A percentile compares a stretch with the other conserved stretches of the same genome.
phyloP scores from a whole-genome alignment of 768 basidiomycete genomes.

The Kockovaella imperatae region DNA sequence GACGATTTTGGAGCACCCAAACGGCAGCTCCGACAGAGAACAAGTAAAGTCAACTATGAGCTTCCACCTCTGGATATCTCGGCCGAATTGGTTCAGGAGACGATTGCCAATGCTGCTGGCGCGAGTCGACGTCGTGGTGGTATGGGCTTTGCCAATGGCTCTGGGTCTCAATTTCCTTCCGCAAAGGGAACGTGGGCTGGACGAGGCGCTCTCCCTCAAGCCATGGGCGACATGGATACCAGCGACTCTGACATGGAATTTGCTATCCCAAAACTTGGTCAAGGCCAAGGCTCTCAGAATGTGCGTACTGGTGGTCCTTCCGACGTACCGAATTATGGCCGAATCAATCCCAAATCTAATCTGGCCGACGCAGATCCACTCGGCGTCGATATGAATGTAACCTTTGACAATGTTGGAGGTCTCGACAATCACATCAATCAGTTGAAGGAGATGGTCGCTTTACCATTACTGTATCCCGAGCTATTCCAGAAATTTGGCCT shows the following conservation, averaged over 20 bases:
- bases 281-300: slow-evolving; percentile 46
- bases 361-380: slow-evolving; percentile 87
- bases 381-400: slow-evolving; percentile 84
- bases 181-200: slow-evolving; percentile 16
- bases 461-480: slow-evolving; percentile 92
- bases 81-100: slow-evolving; percentile 16
- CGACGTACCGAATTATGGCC: slow-evolving; percentile 30
- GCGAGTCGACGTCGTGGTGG: slow-evolving; percentile 15
- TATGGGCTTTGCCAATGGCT: slow-evolving; percentile 12
- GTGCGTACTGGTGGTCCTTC: no score
- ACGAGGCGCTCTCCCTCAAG: slow-evolving; percentile 29
- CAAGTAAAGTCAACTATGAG: slow-evolving; percentile 20
- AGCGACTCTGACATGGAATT: slow-evolving; percentile 33
- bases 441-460: slow-evolving; percentile 94
- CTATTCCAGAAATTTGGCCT: slow-evolving; percentile 89
- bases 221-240: slow-evolving; percentile 37
- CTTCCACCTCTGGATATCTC: slow-evolving; percentile 29
- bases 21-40: slow-evolving; percentile 14
- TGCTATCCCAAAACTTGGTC: slow-evolving; percentile 45
- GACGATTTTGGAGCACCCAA: slow-evolving; percentile 11
- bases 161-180: slow-evolving; percentile 20
- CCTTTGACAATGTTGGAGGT: slow-evolving; percentile 94
- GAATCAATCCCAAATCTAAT: slow-evolving; percentile 21
- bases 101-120: slow-evolving; percentile 14
- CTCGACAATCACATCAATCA: slow-evolving; percentile 93